phyloP scores from a whole-genome alignment of 768 basidiomycete species.

The Trametes cubensis region DNA sequence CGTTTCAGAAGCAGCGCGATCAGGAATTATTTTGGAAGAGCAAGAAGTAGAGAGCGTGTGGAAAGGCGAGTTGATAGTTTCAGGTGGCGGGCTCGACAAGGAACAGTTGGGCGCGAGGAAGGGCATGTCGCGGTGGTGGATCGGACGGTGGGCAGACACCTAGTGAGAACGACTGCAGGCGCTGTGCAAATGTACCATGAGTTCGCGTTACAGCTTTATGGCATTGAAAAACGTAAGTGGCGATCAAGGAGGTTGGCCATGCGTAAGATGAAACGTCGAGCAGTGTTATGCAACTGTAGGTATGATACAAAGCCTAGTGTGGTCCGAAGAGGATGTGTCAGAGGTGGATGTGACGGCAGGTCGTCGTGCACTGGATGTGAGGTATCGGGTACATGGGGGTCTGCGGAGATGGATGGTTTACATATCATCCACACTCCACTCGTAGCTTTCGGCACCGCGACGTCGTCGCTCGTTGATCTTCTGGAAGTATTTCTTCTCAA shows the following conservation, averaged over 20 bases:
- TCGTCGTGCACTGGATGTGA: no score
- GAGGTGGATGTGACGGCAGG: no score
- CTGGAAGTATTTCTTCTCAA: conserved; percentile 92
- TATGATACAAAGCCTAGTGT: not conserved
- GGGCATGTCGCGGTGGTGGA: conserved; percentile 64
- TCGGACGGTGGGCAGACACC: conserved; percentile 49
- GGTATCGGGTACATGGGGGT: no score
- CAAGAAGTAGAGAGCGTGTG: conserved; percentile 43
- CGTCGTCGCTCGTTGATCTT: conserved; percentile 75
- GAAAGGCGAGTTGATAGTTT: conserved; percentile 51
- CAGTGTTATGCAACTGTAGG: not conserved
- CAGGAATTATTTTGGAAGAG: conserved; percentile 55
- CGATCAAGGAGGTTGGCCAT: no score
- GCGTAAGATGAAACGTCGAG: no score
- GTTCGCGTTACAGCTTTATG: no score
- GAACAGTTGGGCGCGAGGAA: conserved; percentile 55
- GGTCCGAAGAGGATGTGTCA: not conserved
- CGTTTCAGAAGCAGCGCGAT: conserved; percentile 40
- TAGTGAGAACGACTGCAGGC: no score
- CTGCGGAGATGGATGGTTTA: conserved; percentile 37
- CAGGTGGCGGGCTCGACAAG: conserved; percentile 44
- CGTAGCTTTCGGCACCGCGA: conserved; percentile 69
- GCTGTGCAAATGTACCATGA: no score
- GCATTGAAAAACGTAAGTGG: no score
- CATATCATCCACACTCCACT: conserved; percentile 95